Evolutionary conservation across 2,329 filamentous ascomycete species (phyloP), one percentile per base, ranked within the genome.

Genomic region (Rhexocercosporidium sp.): DNA sequence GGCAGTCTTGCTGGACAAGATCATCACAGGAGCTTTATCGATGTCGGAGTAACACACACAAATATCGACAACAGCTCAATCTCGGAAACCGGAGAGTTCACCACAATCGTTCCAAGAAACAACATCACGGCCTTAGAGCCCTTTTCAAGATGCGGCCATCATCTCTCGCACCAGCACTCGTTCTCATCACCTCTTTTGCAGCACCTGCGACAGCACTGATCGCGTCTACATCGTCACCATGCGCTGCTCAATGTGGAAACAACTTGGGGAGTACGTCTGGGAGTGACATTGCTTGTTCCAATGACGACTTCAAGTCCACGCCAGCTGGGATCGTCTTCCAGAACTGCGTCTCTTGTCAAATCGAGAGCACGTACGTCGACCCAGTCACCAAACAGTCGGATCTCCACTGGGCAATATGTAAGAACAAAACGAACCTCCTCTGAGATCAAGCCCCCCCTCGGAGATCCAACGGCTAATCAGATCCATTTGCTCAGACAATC

Each of bases 321-420:
- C 31, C 64, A 14, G 64, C 64, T 3, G 74, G 74, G 16, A 57
- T 63, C 7, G 69, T 66, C 7, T 77, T 73, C 51, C 47, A 70
- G 25, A 65, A 27, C 18, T 77, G 75, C 59, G 51, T 76, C 18
- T 60, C 64, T n/a, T 77, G 75, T 54, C 71, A 76, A 64, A 61
- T 77, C 18, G 75, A 73, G 1, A 90, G 88, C 76, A 76, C 78
- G 4, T 87, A 83, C 71, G 72, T 77, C 1, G 75, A 77, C 69
- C 77, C 74, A 6, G 62, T 72, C 6, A 74, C 78, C 20, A 81
- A 80, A 16, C 71, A 82, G 65, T 84, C 86, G 0, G 88, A 90
- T 71, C 77, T 85, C 12, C 80, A 86, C 70, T 83, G 81, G 69
- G 78, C 83, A 60, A 77, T 90, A 18, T 90, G 87, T 89, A 78